Evolutionary conservation across 257 asterid genomes (phyloP).

Genomic region (Przewalskia tangutica): DNA sequence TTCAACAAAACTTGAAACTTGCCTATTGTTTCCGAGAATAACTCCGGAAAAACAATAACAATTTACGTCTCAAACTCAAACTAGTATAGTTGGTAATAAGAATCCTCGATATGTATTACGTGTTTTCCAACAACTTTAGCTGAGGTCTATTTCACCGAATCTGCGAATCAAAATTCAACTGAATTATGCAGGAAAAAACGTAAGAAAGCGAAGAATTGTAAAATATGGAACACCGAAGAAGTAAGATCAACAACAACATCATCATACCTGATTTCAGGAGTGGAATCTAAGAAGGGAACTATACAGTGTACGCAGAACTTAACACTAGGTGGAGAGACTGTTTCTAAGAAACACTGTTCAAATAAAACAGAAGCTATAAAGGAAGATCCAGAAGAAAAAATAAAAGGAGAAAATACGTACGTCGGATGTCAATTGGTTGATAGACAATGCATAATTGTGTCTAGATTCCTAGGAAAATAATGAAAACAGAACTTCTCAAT

Average conservation of each 20-base stretch:
- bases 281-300: too few relatives aligned
- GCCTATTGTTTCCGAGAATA: neutral
- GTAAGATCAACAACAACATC: too few relatives aligned
- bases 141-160: conserved; percentile 7
- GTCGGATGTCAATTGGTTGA: conserved; percentile 19
- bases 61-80: neutral
- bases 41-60: neutral
- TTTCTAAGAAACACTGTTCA: too few relatives aligned
- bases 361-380: neutral
- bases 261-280: too few relatives aligned
- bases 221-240: neutral
- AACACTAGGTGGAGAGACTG: too few relatives aligned
- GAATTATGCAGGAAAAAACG: conserved; percentile 21
- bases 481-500: neutral
- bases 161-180: conserved; percentile 29
- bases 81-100: neutral
- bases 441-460: conserved; percentile 36
- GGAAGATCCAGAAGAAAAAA: conserved; percentile 19
- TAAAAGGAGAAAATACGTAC: conserved; percentile 3
- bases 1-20: neutral
- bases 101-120: neutral
- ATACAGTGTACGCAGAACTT: too few relatives aligned
- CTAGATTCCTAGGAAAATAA: conserved; percentile 24
- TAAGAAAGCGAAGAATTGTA: too few relatives aligned
- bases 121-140: neutral